These are phyloP conservation scores for Lizanozyma gosingica DNA, from an alignment of 1,139 yeast species.

Conservation along the genomic window DNA sequence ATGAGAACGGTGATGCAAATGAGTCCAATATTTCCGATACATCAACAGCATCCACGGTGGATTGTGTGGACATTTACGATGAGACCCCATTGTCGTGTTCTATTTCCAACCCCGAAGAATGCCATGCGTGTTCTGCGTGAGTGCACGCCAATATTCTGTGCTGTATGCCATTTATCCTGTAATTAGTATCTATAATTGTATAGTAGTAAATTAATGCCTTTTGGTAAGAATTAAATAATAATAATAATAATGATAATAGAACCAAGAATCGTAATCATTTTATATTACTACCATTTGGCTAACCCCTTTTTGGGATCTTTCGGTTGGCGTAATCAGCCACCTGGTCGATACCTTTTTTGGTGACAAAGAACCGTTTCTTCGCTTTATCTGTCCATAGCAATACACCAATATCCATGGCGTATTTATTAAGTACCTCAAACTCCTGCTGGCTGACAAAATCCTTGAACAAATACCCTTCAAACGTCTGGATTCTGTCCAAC, in stretches of 20 bases:
- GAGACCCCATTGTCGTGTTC: conserved; percentile 7
- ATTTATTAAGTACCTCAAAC: conserved; percentile 60
- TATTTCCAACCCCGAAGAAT: conserved; percentile 8
- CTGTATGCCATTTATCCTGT: too few species aligned
- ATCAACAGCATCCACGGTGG: conserved; percentile 5
- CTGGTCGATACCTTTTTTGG: conserved; percentile 81
- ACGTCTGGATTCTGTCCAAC: conserved; percentile 82
- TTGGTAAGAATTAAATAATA: background rate
- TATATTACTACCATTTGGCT: conserved; percentile 6
- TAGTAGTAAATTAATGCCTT: background rate
- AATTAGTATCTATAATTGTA: conserved; percentile 1
- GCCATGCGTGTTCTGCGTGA: conserved; percentile 11
- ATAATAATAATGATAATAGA: conserved; percentile 2
- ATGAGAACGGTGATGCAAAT: background rate
- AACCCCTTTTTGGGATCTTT: conserved; percentile 16
- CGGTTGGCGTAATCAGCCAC: conserved; percentile 82
- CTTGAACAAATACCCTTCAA: conserved; percentile 80
- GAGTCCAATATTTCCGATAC: background rate
- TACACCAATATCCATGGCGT: conserved; percentile 88
- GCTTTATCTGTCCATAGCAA: conserved; percentile 71
- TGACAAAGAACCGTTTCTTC: conserved; percentile 62
- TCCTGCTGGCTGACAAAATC: conserved; percentile 77
- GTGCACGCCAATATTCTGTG: too few species aligned
- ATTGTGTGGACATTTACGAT: conserved; percentile 9
- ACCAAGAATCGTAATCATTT: conserved; percentile 1